These are phyloP conservation scores for Chionographis japonica DNA, from an alignment of 106 monocot genomes.

Conservation along the genomic window DNA sequence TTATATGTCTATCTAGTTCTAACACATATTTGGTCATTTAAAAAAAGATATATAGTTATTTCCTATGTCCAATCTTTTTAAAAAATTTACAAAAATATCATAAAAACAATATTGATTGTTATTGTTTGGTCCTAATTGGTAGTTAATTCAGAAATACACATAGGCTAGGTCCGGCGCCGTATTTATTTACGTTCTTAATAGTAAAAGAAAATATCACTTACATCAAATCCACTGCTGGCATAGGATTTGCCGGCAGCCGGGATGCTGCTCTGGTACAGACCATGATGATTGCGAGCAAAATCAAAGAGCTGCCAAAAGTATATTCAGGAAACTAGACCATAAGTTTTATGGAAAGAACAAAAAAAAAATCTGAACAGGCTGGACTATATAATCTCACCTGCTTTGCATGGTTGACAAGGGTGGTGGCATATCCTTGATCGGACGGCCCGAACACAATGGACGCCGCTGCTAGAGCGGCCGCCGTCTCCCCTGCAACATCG, in stretches of 20 bases:
- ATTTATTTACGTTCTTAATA: too few relatives aligned
- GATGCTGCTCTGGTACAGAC: conserved; percentile 46
- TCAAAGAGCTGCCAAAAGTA: conserved; percentile 46
- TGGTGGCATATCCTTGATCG: conserved; percentile 22
- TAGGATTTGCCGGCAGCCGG: conserved; percentile 45
- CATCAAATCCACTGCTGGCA: conserved; percentile 59
- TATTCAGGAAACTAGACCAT: background rate
- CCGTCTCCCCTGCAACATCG: conserved; percentile 57
- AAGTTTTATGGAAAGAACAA: background rate
- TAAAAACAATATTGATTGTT: too few relatives aligned
- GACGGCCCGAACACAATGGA: conserved; percentile 34
- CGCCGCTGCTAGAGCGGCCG: conserved; percentile 60
- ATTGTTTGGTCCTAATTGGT: too few relatives aligned
- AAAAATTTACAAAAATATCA: too few relatives aligned
- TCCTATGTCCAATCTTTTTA: too few relatives aligned
- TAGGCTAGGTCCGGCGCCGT: too few relatives aligned
- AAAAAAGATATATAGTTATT: too few relatives aligned
- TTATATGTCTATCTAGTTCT: too few relatives aligned
- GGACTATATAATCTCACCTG: conserved; percentile 14
- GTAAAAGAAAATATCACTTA: conserved; percentile 4
- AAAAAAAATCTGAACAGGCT: background rate
- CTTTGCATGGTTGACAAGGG: conserved; percentile 38
- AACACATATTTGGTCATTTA: too few relatives aligned
- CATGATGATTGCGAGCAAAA: conserved; percentile 43
- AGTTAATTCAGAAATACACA: too few relatives aligned